phyloP scores from a whole-genome alignment of 306 rosid species.

The Vigna angularis region DNA sequence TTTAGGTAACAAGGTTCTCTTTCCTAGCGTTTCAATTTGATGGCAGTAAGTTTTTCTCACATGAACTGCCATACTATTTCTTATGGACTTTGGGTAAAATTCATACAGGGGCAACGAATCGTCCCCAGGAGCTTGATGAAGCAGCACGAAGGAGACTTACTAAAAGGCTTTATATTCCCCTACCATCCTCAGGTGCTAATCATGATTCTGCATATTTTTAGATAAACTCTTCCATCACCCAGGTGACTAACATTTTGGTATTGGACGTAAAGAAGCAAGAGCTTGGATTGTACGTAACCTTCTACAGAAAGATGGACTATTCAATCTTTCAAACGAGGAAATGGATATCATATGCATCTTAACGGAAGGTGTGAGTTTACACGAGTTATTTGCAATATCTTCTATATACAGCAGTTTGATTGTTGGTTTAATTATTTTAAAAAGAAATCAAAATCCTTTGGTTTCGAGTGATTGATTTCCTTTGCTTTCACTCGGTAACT shows the following conservation, averaged over 20 bases:
- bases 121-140: constrained; percentile 97
- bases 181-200: constrained; percentile 82
- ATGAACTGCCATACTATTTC: constrained; percentile 26
- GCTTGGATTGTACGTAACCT: constrained; percentile 70
- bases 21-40: constrained; percentile 23
- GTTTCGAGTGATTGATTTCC: constrained; percentile 19
- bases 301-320: constrained; percentile 81
- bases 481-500: constrained; percentile 25
- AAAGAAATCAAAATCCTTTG: background rate
- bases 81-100: constrained; percentile 34
- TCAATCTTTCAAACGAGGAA: constrained; percentile 61
- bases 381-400: constrained; percentile 30
- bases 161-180: constrained; percentile 90
- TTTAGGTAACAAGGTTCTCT: background rate
- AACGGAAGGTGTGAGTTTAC: constrained; percentile 68
- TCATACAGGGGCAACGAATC: constrained; percentile 88
- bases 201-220: constrained; percentile 18
- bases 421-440: constrained; percentile 1
- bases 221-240: constrained; percentile 27
- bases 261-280: constrained; percentile 78
- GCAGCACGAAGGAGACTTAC: constrained; percentile 96
- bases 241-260: constrained; percentile 44
- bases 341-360: constrained; percentile 68
- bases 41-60: background rate
- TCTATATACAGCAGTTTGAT: constrained; percentile 24